A percentile compares a stretch with the other conserved stretches of the same genome.
phyloP scores from a whole-genome alignment of 2,329 filamentous ascomycete genomes.

The Aspergillus persii region DNA sequence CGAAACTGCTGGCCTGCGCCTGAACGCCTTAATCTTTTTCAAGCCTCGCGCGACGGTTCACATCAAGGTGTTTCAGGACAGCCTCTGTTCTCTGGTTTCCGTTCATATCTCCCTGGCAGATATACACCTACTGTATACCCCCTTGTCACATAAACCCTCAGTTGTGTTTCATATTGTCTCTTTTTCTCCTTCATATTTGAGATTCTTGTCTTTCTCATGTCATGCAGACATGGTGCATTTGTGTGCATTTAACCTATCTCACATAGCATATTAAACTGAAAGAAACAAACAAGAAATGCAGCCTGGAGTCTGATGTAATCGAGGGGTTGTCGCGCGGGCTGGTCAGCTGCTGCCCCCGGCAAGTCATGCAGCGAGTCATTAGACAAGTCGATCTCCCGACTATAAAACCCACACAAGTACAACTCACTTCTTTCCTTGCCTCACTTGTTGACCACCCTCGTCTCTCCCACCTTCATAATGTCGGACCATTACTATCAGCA shows the following conservation, averaged over 20 bases:
- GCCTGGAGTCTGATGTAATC: neutral
- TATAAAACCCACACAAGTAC: neutral
- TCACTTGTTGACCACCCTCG: neutral
- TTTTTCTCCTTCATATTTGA: neutral
- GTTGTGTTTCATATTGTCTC: neutral
- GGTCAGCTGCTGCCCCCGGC: slow-evolving; percentile 22
- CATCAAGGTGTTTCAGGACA: neutral
- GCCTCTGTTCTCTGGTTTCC: neutral
- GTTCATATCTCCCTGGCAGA: neutral
- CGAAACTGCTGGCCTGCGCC: neutral
- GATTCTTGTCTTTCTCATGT: neutral
- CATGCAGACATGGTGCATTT: slow-evolving; percentile 10
- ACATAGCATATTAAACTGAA: neutral
- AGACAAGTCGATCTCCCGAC: slow-evolving; percentile 9
- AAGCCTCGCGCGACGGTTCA: neutral
- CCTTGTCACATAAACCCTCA: neutral
- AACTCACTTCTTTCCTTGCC: neutral
- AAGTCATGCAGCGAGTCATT: slow-evolving; percentile 15
- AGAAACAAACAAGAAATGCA: neutral
- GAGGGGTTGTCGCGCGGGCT: slow-evolving; percentile 23
- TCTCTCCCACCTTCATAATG: slow-evolving; percentile 36
- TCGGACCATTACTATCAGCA: slow-evolving; percentile 51
- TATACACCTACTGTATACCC: neutral
- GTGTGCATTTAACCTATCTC: neutral
- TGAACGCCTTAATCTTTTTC: neutral